Base-by-base conservation (phyloP, 2,329 filamentous ascomycete species). In the Phialophora chinensis region DNA sequence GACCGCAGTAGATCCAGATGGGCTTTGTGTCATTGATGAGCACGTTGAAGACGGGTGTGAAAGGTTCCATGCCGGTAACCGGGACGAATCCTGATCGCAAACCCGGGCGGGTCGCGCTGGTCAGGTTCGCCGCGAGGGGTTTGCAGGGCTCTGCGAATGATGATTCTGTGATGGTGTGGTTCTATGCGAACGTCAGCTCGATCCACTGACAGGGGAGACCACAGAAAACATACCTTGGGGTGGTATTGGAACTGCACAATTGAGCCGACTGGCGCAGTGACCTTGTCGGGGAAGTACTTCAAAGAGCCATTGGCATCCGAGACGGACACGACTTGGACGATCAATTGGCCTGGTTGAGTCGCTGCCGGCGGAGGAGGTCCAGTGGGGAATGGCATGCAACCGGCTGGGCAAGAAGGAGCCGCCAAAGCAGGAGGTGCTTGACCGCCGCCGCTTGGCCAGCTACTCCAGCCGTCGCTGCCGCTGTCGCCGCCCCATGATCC, bases 161-260 rank as follows among this genome's bases (percentile, higher is more conserved):
- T 55, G 91, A 91, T 81, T 93, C 90, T 17, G 88, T 90, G 65
- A 93, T 87, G 59, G 90, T 93, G 84, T 94, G 91, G 82, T 93
- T 93, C 82, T 84, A 61, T 4, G 38, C 44, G 10, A 27, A 29
- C 33, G 63, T 66, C 44, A 61, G 56, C 17, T n/a, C 8, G 29
- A 4, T 31, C 11, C 25, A 12, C 6, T 23, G 27, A 44, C 6
- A 44, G 17, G 52, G 7, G 6, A 17, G n/a, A 5, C 14, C 29
- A 35, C 11, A 20, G 25, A 38, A 38, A 17, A 66, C 73, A 58
- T 74, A 82, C 80, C 75, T 80, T 81, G 57, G 80, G 78, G 71
- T 81, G 77, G 75, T 83, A 84, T 68, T 84, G 82, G 74, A 84
- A 84, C 70, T 84, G 81, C 42, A 84, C 77, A 68, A 82, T 76